Percentiles rank a stretch among this genome's conserved stretches.
Conservation (phyloP, 768 basidiomycete genomes). For the Nevesoporus exiguus region DNA sequence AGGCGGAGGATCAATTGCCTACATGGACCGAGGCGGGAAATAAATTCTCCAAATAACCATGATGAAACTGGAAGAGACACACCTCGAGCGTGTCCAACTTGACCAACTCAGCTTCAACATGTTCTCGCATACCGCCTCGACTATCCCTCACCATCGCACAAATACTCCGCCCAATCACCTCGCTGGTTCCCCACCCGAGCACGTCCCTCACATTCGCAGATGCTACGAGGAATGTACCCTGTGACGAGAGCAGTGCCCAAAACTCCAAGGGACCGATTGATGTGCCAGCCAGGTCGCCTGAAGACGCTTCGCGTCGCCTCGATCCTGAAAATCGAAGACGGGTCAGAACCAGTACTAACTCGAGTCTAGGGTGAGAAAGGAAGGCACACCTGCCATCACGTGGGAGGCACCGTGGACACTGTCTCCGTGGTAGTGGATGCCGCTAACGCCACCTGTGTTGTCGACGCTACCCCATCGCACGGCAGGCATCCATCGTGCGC, state of each 20-base stretch:
- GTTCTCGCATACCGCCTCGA: conserved; percentile 15
- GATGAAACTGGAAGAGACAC: neutral
- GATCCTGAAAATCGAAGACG: conserved; percentile 4
- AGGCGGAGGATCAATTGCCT: conserved; percentile 17
- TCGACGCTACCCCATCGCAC: conserved; percentile 60
- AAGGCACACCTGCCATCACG: conserved; percentile 22
- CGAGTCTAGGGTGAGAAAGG: neutral
- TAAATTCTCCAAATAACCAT: neutral
- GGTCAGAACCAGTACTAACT: neutral
- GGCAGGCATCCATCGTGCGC: conserved; percentile 63
- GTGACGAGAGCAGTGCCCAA: conserved; percentile 49
- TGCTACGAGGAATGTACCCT: conserved; percentile 49
- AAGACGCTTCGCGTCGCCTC: neutral
- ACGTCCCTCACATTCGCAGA: conserved; percentile 55
- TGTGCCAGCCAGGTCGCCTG: neutral
- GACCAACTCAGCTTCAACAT: conserved; percentile 28
- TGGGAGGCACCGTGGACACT: neutral
- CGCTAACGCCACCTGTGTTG: conserved; percentile 40
- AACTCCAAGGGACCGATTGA: conserved; percentile 34
- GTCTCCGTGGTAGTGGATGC: neutral
- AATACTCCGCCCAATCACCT: conserved; percentile 49
- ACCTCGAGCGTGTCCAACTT: conserved; percentile 19
- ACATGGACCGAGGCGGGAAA: too few relatives aligned
- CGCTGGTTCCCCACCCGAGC: conserved; percentile 57
- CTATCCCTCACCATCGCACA: conserved; percentile 35